phyloP scores from a whole-genome alignment of 169 alveolate species.

The Plasmodium chabaudi region DNA sequence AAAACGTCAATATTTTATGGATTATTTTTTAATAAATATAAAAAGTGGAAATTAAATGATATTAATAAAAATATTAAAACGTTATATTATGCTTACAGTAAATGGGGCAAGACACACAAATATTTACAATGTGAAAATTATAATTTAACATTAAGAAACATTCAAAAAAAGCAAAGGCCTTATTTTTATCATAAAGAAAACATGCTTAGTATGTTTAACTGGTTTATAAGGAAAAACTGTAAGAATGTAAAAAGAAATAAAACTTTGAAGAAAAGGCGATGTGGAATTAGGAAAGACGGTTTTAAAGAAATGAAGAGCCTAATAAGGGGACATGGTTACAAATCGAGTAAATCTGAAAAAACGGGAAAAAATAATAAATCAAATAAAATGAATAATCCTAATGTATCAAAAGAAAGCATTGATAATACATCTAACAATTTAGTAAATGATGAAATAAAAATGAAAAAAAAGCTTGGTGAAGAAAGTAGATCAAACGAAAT shows the following conservation, averaged over 20 bases:
- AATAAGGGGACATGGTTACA: background rate
- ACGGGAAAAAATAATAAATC: background rate
- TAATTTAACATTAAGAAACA: conserved; percentile 38
- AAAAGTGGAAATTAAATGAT: conserved; percentile 24
- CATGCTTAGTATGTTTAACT: conserved; percentile 1
- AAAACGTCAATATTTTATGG: conserved; percentile 15
- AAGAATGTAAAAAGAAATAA: background rate
- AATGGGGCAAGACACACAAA: background rate
- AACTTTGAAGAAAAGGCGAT: background rate
- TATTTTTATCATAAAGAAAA: conserved; percentile 11
- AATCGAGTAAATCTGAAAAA: background rate
- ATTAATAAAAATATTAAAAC: conserved; percentile 5
- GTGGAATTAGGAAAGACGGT: background rate
- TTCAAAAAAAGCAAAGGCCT: conserved; percentile 29
- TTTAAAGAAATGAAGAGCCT: background rate
- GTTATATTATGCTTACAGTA: background rate
- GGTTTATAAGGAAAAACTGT: background rate
- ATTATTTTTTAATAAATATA: conserved; percentile 35
- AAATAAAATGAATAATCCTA: background rate
- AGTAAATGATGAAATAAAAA: background rate
- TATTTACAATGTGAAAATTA: conserved; percentile 23
- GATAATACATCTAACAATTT: background rate
- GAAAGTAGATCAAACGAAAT: background rate
- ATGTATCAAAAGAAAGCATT: background rate
- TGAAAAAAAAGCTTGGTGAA: background rate